A percentile compares a stretch with the other conserved stretches of the same genome.
phyloP scores from a whole-genome alignment of 2,329 filamentous ascomycete genomes.

The Alternaria solani region DNA sequence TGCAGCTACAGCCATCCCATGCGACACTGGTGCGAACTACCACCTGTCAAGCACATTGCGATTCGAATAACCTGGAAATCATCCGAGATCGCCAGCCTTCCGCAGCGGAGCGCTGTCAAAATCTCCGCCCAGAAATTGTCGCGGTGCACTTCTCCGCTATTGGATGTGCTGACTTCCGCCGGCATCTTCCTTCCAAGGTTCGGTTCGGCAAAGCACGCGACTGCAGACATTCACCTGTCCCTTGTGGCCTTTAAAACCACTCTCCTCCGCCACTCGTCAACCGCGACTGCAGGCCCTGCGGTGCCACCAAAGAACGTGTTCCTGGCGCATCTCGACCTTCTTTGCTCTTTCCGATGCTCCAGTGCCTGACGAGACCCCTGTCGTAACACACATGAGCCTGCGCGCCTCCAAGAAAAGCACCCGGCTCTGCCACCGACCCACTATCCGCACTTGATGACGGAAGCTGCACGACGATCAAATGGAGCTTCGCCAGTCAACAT shows the following conservation, averaged over 20 bases:
- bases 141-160: conserved; percentile 29
- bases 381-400: conserved; percentile 36
- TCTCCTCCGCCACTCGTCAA: conserved; percentile 25
- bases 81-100: background rate
- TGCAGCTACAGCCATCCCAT: conserved; percentile 11
- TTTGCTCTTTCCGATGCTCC: conserved; percentile 32
- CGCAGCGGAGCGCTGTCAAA: conserved; percentile 15
- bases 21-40: conserved; percentile 22
- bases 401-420: conserved; percentile 35
- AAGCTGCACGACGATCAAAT: conserved; percentile 48
- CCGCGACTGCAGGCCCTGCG: conserved; percentile 20
- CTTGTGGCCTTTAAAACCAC: conserved; percentile 36
- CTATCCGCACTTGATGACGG: conserved; percentile 49
- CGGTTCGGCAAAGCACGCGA: conserved; percentile 38
- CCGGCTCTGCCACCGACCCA: conserved; percentile 41
- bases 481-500: conserved; percentile 46
- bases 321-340: conserved; percentile 23
- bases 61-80: background rate
- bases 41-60: conserved; percentile 17
- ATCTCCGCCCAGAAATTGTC: conserved; percentile 15
- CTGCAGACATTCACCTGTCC: conserved; percentile 36
- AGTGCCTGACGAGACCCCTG: conserved; percentile 30
- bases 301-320: conserved; percentile 44
- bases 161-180: conserved; percentile 21
- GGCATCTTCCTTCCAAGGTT: conserved; percentile 33